phyloP scores from a whole-genome alignment of 78 protist genomes.

The Tieghemostelium lacteum region DNA sequence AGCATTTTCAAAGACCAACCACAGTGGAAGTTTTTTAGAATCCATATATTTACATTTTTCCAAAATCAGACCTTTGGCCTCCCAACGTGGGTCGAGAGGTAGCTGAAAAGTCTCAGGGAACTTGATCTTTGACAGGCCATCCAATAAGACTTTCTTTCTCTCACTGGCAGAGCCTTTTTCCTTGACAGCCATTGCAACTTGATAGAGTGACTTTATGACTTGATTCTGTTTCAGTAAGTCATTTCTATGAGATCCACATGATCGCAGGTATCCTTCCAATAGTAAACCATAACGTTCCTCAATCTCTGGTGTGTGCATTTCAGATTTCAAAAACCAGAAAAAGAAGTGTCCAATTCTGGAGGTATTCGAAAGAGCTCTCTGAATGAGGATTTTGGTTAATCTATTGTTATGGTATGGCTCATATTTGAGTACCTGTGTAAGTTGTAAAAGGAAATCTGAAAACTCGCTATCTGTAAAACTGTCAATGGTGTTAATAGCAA shows the following conservation, averaged over 20 bases:
- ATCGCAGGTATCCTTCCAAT: constrained; percentile 89
- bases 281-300: constrained; percentile 94
- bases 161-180: constrained; percentile 20
- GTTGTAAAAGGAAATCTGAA: constrained; percentile 85
- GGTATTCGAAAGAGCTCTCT: constrained; percentile 76
- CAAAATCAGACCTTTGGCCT: constrained; percentile 72
- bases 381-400: constrained; percentile 76
- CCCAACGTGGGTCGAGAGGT: constrained; percentile 83
- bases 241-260: constrained; percentile 83
- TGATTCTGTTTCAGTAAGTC: constrained; percentile 70
- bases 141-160: constrained; percentile 33
- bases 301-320: constrained; percentile 87
- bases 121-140: constrained; percentile 38
- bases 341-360: constrained; percentile 82
- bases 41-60: constrained; percentile 93
- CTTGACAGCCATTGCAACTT: constrained; percentile 41
- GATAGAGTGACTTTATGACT: constrained; percentile 23
- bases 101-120: constrained; percentile 76
- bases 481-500: constrained; percentile 85
- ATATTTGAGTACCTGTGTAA: constrained; percentile 87
- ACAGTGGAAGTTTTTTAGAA: constrained; percentile 91
- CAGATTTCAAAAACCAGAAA: constrained; percentile 92
- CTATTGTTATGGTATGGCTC: constrained; percentile 87
- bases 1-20: constrained; percentile 88
- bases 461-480: constrained; percentile 83